Conservation (phyloP, 768 basidiomycete species). For the Pisolithus albus region DNA sequence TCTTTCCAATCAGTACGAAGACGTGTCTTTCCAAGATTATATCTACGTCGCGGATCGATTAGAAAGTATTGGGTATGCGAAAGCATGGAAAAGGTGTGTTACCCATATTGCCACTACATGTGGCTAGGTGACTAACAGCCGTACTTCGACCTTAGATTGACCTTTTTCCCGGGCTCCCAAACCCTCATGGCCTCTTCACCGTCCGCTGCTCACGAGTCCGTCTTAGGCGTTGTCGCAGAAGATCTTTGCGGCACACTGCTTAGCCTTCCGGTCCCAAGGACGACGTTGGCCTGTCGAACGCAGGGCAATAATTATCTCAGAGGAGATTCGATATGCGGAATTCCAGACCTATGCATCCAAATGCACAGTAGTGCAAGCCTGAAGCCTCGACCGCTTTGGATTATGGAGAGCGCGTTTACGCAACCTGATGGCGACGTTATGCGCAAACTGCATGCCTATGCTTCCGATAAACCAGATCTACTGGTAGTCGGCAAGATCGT, state of each 20-base stretch:
- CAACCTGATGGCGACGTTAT: not conserved
- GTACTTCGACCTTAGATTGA: not conserved
- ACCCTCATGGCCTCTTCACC: not conserved
- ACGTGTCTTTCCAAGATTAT: not conserved
- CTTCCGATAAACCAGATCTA: not conserved
- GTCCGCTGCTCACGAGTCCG: not conserved
- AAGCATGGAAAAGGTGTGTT: not conserved
- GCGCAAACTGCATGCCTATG: not conserved
- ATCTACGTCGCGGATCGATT: not conserved
- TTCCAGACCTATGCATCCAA: not conserved
- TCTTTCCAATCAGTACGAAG: not conserved
- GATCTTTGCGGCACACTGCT: not conserved
- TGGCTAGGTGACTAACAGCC: not conserved
- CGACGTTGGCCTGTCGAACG: not conserved
- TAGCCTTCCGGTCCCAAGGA: not conserved
- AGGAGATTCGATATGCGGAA: not conserved
- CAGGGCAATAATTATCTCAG: not conserved
- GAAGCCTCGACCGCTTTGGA: not conserved
- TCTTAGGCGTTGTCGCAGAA: not conserved
- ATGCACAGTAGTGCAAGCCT: not conserved
- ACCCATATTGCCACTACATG: not conserved
- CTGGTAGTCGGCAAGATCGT: not conserved
- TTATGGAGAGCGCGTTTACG: not conserved
- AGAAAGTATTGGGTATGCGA: not conserved
- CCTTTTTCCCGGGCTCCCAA: not conserved